Base-by-base conservation (phyloP, 176 grass and related monocot genomes). In the Carex kokanica region DNA sequence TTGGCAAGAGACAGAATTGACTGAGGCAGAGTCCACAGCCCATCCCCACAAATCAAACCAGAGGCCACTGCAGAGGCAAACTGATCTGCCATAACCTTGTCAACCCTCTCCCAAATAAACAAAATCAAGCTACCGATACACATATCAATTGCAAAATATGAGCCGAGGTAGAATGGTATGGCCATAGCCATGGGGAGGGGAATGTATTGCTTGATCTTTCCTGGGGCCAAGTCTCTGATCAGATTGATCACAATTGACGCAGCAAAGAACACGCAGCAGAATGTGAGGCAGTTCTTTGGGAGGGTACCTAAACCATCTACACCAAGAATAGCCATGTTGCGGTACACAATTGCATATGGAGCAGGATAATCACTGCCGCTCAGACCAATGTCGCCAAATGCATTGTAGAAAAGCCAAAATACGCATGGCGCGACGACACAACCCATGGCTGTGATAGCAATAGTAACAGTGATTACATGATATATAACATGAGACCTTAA, bases 141-240 rank as follows among this genome's bases (percentile, higher is more conserved):
- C 95, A 98, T 98, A 53, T 98, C 95, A 12, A 98, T 94, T n/a
- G 92, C 92, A n/a, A 98, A 98, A 83, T 94, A 92, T 3, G 92
- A 85, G 4, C 95, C 95, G 0, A 98, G 86, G 90, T 91, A 98
- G 64, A 98, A 98, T 27, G 95, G 95, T 64, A 98, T 94, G 0
- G 95, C 95, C 95, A 98, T 98, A 6, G 90, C 95, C 95, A 98
- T 98, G 1, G 95, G 92, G 56, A 94, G 85, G 18, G 95, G 95
- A 68, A 94, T 89, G 67, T 91, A 98, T 74, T 72, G 83, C 3
- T 84, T 83, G 2, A 93, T 68, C 87, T 70, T 94, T 15, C 84
- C 12, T 17, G 92, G 92, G 1, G 56, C 56, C 54, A 93, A 4
- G 78, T 91, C 90, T 71, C 88, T 92, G 20, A 74, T 56, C 66